Base-by-base conservation (phyloP, 805 yeast genomes). In the Kodamaea jinghongensis region DNA sequence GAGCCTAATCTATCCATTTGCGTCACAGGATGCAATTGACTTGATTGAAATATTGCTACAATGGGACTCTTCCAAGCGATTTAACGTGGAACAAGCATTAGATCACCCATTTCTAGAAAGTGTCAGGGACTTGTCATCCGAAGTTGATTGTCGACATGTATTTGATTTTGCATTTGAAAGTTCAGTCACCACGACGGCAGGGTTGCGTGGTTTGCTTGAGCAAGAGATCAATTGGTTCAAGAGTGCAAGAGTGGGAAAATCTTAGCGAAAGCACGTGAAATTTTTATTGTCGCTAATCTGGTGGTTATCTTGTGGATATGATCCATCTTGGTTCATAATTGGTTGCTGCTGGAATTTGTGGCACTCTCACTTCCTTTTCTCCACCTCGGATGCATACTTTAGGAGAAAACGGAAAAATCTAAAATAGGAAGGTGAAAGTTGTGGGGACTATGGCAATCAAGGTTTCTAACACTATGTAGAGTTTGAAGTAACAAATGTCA, bases 151-250 rank as follows among this genome's bases (percentile, higher is more conserved):
- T 41, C 48, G 53, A 2, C 60, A 63, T 7, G 61, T 67, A 2
- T 84, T 88, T 52, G 82, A 83, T 52, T 84, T 83, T 51, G 71
- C 78, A 23, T 86, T 83, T 56, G 96, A 89, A 45, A 49, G 49
- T 32, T 17, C 34, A 13, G 51, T 50, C 20, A 45, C 44, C 8
- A 47, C 54, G 14, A 36, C 56, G 34, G 34, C 45, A 25, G 47
- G 37, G 11, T 46, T 55, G 28, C 42, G 42, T 17, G 31, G 20
- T 6, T 40, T 54, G 32, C 47, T 56, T 34, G 46, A 46, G 33
- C 46, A 47, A 33, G 60, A 57, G 44, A 57, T 57, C 16, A 47
- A 42, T 13, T 45, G 41, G 16, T 56, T 56, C 39, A 55, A 52
- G 34, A 31, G 26, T 28, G 43, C 42, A 16, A 26, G 41, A 17